A percentile compares a stretch with the other conserved stretches of the same genome.
Evolutionary conservation across 768 basidiomycete species (phyloP).

Genomic region (Boletus speciosus): DNA sequence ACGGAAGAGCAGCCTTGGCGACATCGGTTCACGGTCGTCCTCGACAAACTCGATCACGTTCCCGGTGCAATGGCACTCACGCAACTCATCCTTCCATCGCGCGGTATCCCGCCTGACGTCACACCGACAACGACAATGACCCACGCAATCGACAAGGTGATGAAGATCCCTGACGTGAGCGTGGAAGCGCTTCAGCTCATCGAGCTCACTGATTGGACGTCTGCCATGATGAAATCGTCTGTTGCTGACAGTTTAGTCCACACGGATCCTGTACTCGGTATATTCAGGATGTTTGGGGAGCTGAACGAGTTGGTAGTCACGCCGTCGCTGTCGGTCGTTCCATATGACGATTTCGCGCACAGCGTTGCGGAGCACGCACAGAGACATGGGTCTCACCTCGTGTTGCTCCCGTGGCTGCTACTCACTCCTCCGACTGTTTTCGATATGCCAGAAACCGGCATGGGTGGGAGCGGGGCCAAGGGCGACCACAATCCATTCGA

Average conservation of each 20-base stretch:
- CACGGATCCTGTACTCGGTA: constrained; percentile 67
- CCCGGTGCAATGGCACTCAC: constrained; percentile 88
- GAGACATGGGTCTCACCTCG: constrained; percentile 59
- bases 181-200: constrained; percentile 82
- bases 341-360: constrained; percentile 67
- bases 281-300: constrained; percentile 75
- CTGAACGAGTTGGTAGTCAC: constrained; percentile 64
- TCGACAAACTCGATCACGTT: constrained; percentile 88
- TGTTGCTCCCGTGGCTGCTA: constrained; percentile 80
- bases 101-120: constrained; percentile 1
- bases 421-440: constrained; percentile 24
- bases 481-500: constrained; percentile 66
- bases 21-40: constrained; percentile 73
- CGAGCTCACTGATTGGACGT: constrained; percentile 69
- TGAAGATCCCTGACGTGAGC: constrained; percentile 33
- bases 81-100: constrained; percentile 63
- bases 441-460: neutral
- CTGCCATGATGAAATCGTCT: constrained; percentile 63
- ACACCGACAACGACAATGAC: constrained; percentile 11
- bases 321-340: constrained; percentile 69
- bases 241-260: constrained; percentile 62
- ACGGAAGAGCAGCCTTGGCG: constrained; percentile 36
- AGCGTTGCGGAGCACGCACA: constrained; percentile 68
- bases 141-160: constrained; percentile 1
- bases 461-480: neutral